These are phyloP conservation scores for Ramularia endophylla DNA, from an alignment of 2,329 filamentous ascomycete genomes.

Conservation along the genomic window DNA sequence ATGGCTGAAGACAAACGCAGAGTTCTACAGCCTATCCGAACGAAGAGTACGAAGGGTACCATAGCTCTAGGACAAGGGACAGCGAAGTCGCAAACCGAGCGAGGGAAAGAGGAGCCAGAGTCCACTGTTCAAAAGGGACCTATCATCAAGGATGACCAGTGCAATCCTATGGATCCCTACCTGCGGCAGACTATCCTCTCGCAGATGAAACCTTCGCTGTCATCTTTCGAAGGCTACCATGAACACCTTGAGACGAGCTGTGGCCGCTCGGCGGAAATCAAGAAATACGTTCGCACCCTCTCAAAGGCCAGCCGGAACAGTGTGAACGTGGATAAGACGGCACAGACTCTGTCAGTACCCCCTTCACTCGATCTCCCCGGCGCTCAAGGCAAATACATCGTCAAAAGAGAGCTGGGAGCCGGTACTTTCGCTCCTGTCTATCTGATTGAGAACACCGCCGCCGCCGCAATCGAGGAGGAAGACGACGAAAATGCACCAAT, in stretches of 20 bases:
- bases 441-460: slow-evolving; percentile 62
- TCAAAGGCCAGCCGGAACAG: slow-evolving; percentile 51
- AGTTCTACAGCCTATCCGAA: slow-evolving; percentile 48
- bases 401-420: slow-evolving; percentile 81
- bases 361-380: slow-evolving; percentile 64
- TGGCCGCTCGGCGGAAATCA: slow-evolving; percentile 68
- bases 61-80: slow-evolving; percentile 30
- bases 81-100: slow-evolving; percentile 28
- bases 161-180: slow-evolving; percentile 79
- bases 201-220: slow-evolving; percentile 66
- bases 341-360: slow-evolving; percentile 51
- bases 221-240: slow-evolving; percentile 71
- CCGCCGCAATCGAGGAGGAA: slow-evolving; percentile 27
- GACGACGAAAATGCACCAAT: slow-evolving; percentile 39
- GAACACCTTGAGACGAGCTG: slow-evolving; percentile 61
- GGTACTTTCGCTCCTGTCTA: slow-evolving; percentile 96
- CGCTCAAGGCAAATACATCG: slow-evolving; percentile 61
- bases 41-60: slow-evolving; percentile 42
- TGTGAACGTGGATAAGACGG: slow-evolving; percentile 54
- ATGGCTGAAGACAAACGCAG: slow-evolving; percentile 37
- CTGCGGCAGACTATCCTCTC: slow-evolving; percentile 70
- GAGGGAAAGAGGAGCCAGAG: slow-evolving; percentile 27
- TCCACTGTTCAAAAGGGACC: slow-evolving; percentile 55
- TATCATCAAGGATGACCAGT: slow-evolving; percentile 74
- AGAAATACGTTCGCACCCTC: slow-evolving; percentile 68